Evolutionary conservation across 164 flowering plant species (phyloP).

Genomic region (Tetracentron sinense): DNA sequence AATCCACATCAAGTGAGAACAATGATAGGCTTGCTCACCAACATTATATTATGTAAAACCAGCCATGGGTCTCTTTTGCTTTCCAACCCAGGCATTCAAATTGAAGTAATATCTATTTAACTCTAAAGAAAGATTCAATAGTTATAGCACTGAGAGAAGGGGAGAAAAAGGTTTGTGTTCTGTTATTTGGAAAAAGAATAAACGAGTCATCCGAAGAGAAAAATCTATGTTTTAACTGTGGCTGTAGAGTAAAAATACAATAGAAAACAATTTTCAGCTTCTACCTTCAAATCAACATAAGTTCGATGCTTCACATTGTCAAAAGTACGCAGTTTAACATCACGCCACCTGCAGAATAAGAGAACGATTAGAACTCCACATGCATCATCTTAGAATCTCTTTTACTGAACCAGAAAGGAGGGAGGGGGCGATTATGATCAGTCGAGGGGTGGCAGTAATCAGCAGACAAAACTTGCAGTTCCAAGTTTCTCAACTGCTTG

Average conservation of each 20-base stretch:
- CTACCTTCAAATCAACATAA: slow-evolving; percentile 97
- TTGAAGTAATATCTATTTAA: too few species aligned
- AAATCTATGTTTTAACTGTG: too few species aligned
- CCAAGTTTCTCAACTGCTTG: slow-evolving; percentile 98
- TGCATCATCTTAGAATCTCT: not conserved
- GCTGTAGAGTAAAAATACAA: too few species aligned
- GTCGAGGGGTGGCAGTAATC: not conserved
- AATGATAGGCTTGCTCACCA: not conserved
- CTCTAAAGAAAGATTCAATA: not conserved
- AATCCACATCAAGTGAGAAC: slow-evolving; percentile 8
- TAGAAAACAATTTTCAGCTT: not conserved
- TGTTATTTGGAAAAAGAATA: too few species aligned
- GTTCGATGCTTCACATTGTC: slow-evolving; percentile 94
- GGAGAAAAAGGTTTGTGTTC: not conserved
- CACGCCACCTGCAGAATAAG: slow-evolving; percentile 70
- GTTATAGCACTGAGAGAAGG: not conserved
- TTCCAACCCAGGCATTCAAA: too few species aligned
- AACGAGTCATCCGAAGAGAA: too few species aligned
- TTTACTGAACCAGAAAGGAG: too few species aligned
- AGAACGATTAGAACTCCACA: not conserved
- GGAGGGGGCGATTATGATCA: too few species aligned
- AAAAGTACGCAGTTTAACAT: slow-evolving; percentile 81
- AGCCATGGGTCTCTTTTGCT: not conserved
- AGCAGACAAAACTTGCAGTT: slow-evolving; percentile 74
- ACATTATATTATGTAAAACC: not conserved